Base-by-base conservation (phyloP, 805 yeast species). In the Pichia nakasei region DNA sequence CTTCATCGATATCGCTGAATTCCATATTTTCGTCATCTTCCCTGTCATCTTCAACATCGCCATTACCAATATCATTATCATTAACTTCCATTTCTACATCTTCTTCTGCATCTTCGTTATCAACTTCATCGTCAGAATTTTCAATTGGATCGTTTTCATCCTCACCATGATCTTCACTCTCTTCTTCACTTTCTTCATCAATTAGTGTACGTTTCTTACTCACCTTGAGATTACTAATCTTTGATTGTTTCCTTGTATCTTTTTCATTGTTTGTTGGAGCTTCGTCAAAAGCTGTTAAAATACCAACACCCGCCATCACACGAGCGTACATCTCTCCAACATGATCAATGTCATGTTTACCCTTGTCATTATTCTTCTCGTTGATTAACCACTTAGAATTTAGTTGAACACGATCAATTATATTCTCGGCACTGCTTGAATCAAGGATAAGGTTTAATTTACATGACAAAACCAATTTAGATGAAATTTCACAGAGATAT, bases 321-420 rank as follows among this genome's bases (percentile, higher is more conserved):
- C 3, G 20, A 36, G 38, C 42, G 59, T 24, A 58, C 38, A 5
- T 40, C 29, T 2, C 64, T 2, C 32, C 32, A 2, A 29, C 15
- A 8, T 15, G 2, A 4, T 12, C 13, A 24, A 24, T 3, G 12
- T 27, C 32, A 27, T 27, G 12, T 9, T 27, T 27, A 6, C 17
- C 32, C 12, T 3, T 24, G 12, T 29, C 13, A 9, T 29, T 17
- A 29, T 29, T 29, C 18, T 12, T 63, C n/a, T n/a, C n/a, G n/a
- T n/a, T n/a, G n/a, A n/a, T n/a, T 22, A 64, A 46, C 1, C 40
- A 38, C 6, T 44, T 39, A 13, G 47, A 46, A 46, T 64, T 64
- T 29, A 7, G 42, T 34, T 33, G 63, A 33, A 50, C 66, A 53
- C n/a, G 38, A 17, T 12, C 15, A 8, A 39, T 27, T 2, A 48